These are phyloP conservation scores for Ascochyta rabiei DNA, from an alignment of 2,329 filamentous ascomycete genomes.

Conservation along the genomic window DNA sequence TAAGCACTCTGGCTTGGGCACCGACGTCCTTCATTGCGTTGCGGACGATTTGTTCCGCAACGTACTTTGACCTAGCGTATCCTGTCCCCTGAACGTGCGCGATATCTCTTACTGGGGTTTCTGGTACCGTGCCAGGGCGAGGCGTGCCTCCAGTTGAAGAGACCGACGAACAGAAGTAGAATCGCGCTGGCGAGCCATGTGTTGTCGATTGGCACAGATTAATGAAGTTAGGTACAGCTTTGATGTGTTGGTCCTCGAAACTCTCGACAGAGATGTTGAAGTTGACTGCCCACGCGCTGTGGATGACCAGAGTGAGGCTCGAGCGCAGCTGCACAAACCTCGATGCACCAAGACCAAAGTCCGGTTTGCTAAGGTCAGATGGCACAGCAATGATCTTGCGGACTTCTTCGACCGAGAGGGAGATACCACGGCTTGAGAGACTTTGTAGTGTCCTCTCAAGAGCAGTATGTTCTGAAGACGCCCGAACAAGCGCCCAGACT, in stretches of 20 bases:
- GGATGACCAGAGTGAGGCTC: constrained; percentile 53
- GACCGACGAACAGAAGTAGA: constrained; percentile 56
- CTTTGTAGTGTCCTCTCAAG: constrained; percentile 46
- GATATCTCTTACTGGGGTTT: constrained; percentile 46
- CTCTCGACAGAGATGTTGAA: constrained; percentile 60
- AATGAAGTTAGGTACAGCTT: constrained; percentile 54
- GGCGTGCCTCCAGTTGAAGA: constrained; percentile 51
- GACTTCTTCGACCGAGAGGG: constrained; percentile 30
- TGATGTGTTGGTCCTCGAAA: constrained; percentile 57
- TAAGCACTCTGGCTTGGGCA: constrained; percentile 45
- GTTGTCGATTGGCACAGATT: constrained; percentile 45
- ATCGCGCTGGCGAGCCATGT: constrained; percentile 43
- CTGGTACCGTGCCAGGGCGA: constrained; percentile 42
- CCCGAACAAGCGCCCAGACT: constrained; percentile 62
- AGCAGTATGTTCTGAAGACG: constrained; percentile 44
- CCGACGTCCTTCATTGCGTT: constrained; percentile 21
- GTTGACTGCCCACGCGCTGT: constrained; percentile 63
- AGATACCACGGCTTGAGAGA: constrained; percentile 46
- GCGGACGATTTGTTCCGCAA: constrained; percentile 55
- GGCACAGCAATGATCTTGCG: constrained; percentile 48
- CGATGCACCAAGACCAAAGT: constrained; percentile 49
- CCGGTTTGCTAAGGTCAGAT: constrained; percentile 48
- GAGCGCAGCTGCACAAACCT: constrained; percentile 22
- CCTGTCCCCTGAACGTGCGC: constrained; percentile 57
- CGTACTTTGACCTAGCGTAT: constrained; percentile 59